Conservation (phyloP, 1,284 basidiomycete species). For the Peniophora sp. region DNA sequence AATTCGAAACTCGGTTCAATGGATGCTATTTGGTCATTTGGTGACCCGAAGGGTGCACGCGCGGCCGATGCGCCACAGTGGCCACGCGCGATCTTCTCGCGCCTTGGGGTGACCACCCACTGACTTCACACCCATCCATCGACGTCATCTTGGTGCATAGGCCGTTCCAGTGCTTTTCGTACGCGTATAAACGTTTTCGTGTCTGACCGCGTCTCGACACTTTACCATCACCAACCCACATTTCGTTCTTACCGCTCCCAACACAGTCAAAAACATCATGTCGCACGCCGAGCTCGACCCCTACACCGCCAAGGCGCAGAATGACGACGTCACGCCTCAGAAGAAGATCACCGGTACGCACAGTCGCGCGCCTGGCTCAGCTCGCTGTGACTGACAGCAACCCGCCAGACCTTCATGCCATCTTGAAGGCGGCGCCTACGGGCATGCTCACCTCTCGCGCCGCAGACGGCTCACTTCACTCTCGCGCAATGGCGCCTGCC, state of each 20-base stretch:
- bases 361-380: background rate
- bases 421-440: constrained; percentile 54
- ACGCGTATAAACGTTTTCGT: no score
- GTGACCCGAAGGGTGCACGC: no score
- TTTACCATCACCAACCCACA: background rate
- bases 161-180: no score
- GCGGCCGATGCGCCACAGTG: no score
- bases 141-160: no score
- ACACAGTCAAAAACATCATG: constrained; percentile 9
- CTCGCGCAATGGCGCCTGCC: constrained; percentile 76
- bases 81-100: no score
- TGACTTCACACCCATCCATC: no score
- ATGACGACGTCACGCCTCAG: constrained; percentile 42
- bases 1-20: no score
- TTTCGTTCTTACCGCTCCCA: no score
- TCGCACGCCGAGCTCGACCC: constrained; percentile 50
- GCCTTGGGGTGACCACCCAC: no score
- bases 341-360: constrained; percentile 56
- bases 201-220: no score
- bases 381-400: background rate
- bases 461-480: constrained; percentile 71
- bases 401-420: constrained; percentile 43
- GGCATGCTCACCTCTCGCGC: constrained; percentile 80
- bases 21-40: no score
- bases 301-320: constrained; percentile 54